Conservation (phyloP, 2,329 filamentous ascomycete species). For the Phaeophleospora eucalypticola region DNA sequence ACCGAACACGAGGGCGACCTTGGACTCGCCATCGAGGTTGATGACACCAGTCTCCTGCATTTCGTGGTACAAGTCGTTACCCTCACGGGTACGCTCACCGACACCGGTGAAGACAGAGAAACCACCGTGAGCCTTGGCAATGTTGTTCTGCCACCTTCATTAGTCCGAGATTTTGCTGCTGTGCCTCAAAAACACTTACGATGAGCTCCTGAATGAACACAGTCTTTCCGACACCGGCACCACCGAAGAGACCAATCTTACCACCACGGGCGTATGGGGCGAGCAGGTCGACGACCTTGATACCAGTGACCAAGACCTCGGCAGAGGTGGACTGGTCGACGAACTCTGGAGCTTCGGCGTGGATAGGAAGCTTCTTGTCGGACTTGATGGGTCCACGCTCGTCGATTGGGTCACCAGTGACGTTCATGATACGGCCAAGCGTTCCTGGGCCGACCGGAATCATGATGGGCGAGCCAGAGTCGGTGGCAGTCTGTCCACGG, state of each 20-base stretch:
- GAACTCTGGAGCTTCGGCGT: slow-evolving; percentile 90
- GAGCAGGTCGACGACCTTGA: slow-evolving; percentile 99
- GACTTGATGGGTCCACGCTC: slow-evolving; percentile 98
- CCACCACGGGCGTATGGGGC: slow-evolving; percentile 99
- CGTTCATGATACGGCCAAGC: slow-evolving; percentile 99
- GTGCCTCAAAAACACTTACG: slow-evolving; percentile 45
- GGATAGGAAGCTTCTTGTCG: slow-evolving; percentile 81
- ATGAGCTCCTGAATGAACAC: slow-evolving; percentile 99
- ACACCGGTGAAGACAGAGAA: slow-evolving; percentile 99
- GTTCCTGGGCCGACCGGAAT: slow-evolving; percentile 91
- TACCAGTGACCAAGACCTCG: slow-evolving; percentile 97
- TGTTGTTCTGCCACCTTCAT: slow-evolving; percentile 73
- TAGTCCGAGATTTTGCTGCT: no score
- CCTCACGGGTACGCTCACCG: slow-evolving; percentile 99
- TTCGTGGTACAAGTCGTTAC: slow-evolving; percentile 99
- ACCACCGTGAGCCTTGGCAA: slow-evolving; percentile 99
- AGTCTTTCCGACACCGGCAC: slow-evolving; percentile 99
- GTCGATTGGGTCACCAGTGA: slow-evolving; percentile 99
- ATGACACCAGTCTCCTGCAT: slow-evolving; percentile 99
- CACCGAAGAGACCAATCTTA: slow-evolving; percentile 99
- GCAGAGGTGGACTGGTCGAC: slow-evolving; percentile 92
- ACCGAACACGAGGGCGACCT: slow-evolving; percentile 98
- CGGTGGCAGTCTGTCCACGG: slow-evolving; percentile 77
- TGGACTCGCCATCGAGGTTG: slow-evolving; percentile 97
- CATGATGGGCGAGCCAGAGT: slow-evolving; percentile 93